Evolutionary conservation across 441 rosid genomes (phyloP), one percentile per base, ranked within the genome.

Genomic region (Gossypium gossypioides): DNA sequence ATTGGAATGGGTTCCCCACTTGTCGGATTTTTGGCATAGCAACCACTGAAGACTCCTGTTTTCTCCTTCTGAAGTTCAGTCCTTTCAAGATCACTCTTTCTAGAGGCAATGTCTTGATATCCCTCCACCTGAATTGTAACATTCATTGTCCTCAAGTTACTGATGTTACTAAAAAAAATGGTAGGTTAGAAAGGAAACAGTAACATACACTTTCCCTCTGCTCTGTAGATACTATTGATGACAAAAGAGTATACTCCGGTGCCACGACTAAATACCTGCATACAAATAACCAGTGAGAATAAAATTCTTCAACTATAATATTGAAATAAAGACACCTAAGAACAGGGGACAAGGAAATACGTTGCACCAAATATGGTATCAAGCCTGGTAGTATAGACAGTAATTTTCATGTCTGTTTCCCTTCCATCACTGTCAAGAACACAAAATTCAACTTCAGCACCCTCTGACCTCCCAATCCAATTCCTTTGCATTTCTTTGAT

Each of bases 61-160:
- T 94, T 94, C 59, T 92, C 97, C 85, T 92, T 90, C 79, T 90
- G 97, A 76, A 94, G 97, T 85, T 94, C 97, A 68, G 97, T 94
- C 78, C 97, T 89, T 84, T 94, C 97, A 16, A 94, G 94, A 50
- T 94, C 99, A 85, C 94, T 92, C 87, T 92, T 92, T 67, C 84
- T 81, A 2, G 82, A 89, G 34, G 99, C 91, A 40, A 87, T 56
- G 27, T 87, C 92, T 84, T 75, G 88, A 86, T 90, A 94, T 77
- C 90, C 91, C 70, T 92, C 92, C 75, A 94, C 97, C 97, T 92
- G 84, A 40, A 44, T 68, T 62, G 58, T 73, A 77, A 40, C 18
- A 76, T 73, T 40, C 34, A 9, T 74, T n/a, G 19, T 60, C 73
- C 57, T 70, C 50, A 34, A 58, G 56, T 55, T 44, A 18, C 34